A percentile compares a stretch with the other conserved stretches of the same genome.
These are phyloP conservation scores for Diaporthe ampelina DNA, from an alignment of 2,329 filamentous ascomycete genomes.

Conservation along the genomic window DNA sequence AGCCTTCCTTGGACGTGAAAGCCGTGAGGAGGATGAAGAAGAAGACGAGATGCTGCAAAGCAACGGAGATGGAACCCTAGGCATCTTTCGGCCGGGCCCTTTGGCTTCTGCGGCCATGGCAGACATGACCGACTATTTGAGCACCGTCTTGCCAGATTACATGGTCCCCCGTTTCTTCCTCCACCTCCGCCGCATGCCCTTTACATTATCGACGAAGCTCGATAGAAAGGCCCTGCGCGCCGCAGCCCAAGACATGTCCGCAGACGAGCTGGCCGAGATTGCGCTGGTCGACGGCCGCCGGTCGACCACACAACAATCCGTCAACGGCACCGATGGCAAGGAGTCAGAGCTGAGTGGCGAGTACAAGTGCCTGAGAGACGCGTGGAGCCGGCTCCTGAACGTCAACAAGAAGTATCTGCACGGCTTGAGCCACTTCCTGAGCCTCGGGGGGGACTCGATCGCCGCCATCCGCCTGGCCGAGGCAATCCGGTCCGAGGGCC, in stretches of 20 bases:
- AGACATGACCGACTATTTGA: background rate
- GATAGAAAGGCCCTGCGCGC: background rate
- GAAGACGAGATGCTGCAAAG: background rate
- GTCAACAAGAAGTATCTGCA: background rate
- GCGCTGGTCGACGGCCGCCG: background rate
- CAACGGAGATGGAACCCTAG: background rate
- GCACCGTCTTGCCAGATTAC: background rate
- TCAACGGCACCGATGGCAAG: background rate
- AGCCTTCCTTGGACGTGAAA: background rate
- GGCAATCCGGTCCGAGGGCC: background rate
- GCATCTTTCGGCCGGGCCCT: background rate
- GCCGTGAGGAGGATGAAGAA: background rate
- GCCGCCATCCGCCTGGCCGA: background rate
- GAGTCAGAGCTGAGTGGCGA: background rate
- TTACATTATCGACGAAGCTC: background rate
- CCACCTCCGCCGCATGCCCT: background rate
- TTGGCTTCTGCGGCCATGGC: background rate
- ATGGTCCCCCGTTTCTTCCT: background rate
- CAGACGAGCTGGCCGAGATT: background rate
- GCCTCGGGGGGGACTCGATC: background rate
- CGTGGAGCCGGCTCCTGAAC: background rate
- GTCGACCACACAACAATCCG: background rate
- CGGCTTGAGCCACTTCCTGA: background rate
- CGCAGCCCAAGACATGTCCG: background rate
- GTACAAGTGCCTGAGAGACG: background rate